Conservation (phyloP, 2,329 filamentous ascomycete species). For the Chrysoporthe cubensis region DNA sequence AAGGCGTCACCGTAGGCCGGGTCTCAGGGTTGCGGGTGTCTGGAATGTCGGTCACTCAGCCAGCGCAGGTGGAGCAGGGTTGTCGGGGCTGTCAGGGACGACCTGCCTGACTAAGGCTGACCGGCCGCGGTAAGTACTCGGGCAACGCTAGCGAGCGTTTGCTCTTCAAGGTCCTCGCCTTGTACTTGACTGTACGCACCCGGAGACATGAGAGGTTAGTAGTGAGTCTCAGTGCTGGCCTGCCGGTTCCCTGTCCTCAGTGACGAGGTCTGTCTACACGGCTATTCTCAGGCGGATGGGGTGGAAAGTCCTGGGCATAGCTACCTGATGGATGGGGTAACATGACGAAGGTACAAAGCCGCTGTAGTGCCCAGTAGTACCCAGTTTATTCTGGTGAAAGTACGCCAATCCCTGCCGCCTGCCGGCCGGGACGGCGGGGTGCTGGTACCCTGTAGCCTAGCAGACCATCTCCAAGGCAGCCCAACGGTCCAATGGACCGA, state of each 20-base stretch:
- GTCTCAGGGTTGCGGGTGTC: not conserved
- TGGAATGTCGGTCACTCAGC: not conserved
- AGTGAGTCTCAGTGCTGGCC: too few species aligned
- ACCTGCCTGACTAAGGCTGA: slow-evolving; percentile 3
- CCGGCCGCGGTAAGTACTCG: not conserved
- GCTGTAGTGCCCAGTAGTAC: not conserved
- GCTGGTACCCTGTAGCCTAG: not conserved
- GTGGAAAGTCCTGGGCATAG: not conserved
- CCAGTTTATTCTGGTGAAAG: not conserved
- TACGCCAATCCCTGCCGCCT: not conserved
- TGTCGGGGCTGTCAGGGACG: not conserved
- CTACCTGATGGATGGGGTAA: not conserved
- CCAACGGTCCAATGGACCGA: too few species aligned
- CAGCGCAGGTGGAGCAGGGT: not conserved
- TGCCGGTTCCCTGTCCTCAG: too few species aligned
- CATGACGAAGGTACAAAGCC: not conserved
- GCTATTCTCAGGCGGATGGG: too few species aligned
- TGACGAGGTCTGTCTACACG: too few species aligned
- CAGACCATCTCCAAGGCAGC: too few species aligned
- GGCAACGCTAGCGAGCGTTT: too few species aligned
- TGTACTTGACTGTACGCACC: not conserved
- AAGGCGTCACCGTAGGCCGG: slow-evolving; percentile 16
- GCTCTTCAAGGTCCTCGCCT: not conserved
- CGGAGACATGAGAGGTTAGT: too few species aligned
- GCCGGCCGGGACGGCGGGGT: slow-evolving; percentile 11